These are phyloP conservation scores for Chaetomiaceae sp. DNA, from an alignment of 2,329 filamentous ascomycete species.

Conservation along the genomic window DNA sequence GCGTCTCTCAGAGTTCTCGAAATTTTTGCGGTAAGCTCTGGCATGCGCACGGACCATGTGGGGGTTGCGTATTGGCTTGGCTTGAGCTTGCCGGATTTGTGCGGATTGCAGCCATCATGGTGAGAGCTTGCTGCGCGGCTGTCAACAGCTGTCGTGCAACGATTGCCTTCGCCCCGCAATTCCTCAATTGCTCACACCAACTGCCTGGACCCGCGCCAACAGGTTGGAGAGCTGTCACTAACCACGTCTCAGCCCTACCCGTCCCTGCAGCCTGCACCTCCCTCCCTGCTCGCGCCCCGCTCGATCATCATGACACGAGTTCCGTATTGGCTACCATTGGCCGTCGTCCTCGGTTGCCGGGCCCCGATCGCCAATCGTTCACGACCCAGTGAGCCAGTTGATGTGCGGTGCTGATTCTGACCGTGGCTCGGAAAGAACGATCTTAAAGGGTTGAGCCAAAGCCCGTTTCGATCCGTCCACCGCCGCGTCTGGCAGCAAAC, in stretches of 20 bases:
- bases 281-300: no score
- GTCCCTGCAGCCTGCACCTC: not conserved
- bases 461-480: not conserved
- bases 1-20: slow-evolving; percentile 18
- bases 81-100: not conserved
- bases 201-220: no score
- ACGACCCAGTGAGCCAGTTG: not conserved
- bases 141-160: no score
- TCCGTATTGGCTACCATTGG: not conserved
- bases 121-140: no score
- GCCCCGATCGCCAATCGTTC: not conserved
- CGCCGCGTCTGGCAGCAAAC: not conserved
- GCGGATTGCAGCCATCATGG: not conserved
- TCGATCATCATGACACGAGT: not conserved
- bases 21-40: slow-evolving; percentile 24
- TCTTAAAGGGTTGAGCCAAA: no score
- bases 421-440: no score
- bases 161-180: no score
- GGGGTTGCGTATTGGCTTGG: slow-evolving; percentile 9
- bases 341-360: not conserved
- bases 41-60: slow-evolving; percentile 20
- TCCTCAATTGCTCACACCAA: no score
- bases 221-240: no score
- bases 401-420: not conserved
- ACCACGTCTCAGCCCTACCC: slow-evolving; percentile 18